Base-by-base conservation (phyloP, 306 rosid genomes). In the Dalbergia cochinchinensis region DNA sequence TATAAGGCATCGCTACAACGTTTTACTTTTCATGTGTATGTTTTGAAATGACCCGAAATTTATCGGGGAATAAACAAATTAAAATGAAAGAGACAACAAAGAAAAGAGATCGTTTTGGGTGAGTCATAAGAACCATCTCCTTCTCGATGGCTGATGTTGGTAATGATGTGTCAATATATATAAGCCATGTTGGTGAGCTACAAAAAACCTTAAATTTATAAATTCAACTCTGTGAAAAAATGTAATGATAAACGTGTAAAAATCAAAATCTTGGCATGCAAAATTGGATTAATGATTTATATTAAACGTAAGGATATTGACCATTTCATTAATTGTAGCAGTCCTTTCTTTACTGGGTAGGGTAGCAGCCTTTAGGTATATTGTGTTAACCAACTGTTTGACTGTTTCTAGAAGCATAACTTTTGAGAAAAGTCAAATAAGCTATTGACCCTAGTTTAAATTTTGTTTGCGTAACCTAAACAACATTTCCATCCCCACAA, bases 101-200 rank as follows among this genome's bases (percentile, higher is more conserved):
- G n/a, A 63, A 48, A 34, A 76, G 64, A 7, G 71, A 34, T 35
- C 41, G 22, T 22, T 26, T 39, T 39, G 48, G 9, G 31, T 15
- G 33, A 44, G 45, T 34, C 8, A 13, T 33, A 0, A 26, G 39
- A 66, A 77, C 34, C 68, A 37, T 65, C 65, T 20, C 3, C 55
- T 20, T 55, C 68, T 77, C 7, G 80, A 76, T 11, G 22, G 78
- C 20, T 35, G 53, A 55, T 41, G 74, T 22, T 14, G 18, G 44
- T 18, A 54, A 20, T 54, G 45, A 53, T 20, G 55, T 53, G 55
- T 53, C 22, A 65, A 14, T 50, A 50, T 15, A 51, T 71, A 22
- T 20, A 3, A n/a, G 31, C 31, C n/a, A 3, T 51, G 41, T 37
- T 37, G 41, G 7, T 8, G 15, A n/a, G 33, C 6, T 51, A 31